Base-by-base conservation (phyloP, 2,329 filamentous ascomycete species). In the Escovopsis sp. region DNA sequence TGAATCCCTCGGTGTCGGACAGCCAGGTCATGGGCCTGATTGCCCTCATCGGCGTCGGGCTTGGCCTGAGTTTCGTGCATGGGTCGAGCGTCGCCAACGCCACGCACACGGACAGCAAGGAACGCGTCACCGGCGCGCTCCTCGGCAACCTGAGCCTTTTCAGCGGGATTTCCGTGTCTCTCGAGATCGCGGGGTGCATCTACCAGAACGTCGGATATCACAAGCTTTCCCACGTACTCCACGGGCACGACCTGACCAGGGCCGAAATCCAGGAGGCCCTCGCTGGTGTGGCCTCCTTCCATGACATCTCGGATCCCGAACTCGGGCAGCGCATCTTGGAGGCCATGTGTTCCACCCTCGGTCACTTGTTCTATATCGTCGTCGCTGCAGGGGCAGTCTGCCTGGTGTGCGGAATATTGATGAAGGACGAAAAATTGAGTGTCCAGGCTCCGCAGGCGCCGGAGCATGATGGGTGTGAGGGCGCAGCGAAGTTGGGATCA, bases 71-170 rank as follows among this genome's bases (percentile, higher is more conserved):
- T 14, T 55, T 49, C 40, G 52, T 25, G 11, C 17, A 53, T 35
- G 45, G 52, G 2, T 46, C 50, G 6, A 45, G 51, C 46, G 17
- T 47, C 49, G 30, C 21, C 19, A 31, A 29, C 18, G 17, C 18
- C 12, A 14, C 21, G 10, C n/a, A 26, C 15, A n/a, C 10, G 5
- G 27, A 23, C 14, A 46, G 47, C 18, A 50, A 52, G 7, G 39
- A 44, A 7, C 44, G 45, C 3, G 37, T 53, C 6, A 55, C 58
- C 38, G 46, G 46, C 30, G 41, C 50, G 10, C 48, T 51, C 1
- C 38, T 58, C n/a, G 51, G 53, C 39, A 56, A 52, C 41, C 48
- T 58, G 43, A 46, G 47, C 18, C 52, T 55, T 44, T 45, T 57
- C 33, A 50, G 45, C 5, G 41, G 48, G n/a, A 45, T 49, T 8